Evolutionary conservation across 78 protist species (phyloP), one percentile per base, ranked within the genome.

Genomic region (Dictyostelium brefeldianum): DNA sequence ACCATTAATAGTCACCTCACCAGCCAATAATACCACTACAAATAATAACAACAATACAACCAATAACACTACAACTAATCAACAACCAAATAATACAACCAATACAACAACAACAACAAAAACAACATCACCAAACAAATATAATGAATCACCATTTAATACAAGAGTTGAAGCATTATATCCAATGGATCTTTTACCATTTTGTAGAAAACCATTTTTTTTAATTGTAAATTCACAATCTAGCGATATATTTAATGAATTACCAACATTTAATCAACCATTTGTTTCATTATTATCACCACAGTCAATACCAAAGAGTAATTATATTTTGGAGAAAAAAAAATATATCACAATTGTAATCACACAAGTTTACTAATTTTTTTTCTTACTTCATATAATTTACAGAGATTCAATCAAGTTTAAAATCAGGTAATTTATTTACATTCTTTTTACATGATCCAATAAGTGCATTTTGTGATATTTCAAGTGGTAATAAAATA

Each of bases 381-480:
- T 46, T 59, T 43, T 50, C 29, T 48, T 69, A 18, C 12, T 83
- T 22, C 2, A 29, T 27, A 29, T 17, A 6, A 31, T 18, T 59
- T 80, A 4, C 36, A 87, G 92, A 64, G 50, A 27, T 87, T 5
- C 2, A 5, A 31, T 57, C 46, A 15, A 87, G 77, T 77, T 43
- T 15, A 29, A 87, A 87, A 77, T 77, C 73, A 64, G 92, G 92
- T 14, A 87, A 87, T 62, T 31, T 91, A 46, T 91, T 91, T 67
- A 91, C 92, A 59, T 78, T 82, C 78, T 91, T 82, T 67, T 71
- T 91, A 47, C 90, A 83, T 78, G 90, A 82, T 25, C 90, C 95
- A 73, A 15, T 91, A 15, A 47, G 92, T 25, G 95, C 95, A 47
- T 83, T 91, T 57, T 91, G 90, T 78, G 90, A 80, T 57, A 43